phyloP scores from a whole-genome alignment of 2,329 filamentous ascomycete genomes.

The Metarhizium humberi region DNA sequence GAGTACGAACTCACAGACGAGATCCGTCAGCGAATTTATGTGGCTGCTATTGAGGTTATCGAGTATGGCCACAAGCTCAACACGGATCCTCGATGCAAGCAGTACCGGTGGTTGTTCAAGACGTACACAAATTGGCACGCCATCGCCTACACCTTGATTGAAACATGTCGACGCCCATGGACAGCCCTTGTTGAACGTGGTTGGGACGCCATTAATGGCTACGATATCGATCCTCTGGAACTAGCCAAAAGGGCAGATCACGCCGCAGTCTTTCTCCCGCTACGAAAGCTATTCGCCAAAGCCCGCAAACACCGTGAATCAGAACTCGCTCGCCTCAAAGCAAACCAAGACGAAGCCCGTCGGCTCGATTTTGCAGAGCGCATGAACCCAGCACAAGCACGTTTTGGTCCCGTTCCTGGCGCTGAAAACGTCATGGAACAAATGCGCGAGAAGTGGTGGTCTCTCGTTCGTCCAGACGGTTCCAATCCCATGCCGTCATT shows the following conservation, averaged over 20 bases:
- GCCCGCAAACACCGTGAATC: slow-evolving; percentile 41
- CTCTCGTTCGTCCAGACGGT: slow-evolving; percentile 30
- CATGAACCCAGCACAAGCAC: slow-evolving; percentile 30
- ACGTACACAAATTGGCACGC: slow-evolving; percentile 44
- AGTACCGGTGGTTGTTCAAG: slow-evolving; percentile 40
- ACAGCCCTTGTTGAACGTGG: slow-evolving; percentile 40
- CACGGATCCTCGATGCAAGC: slow-evolving; percentile 40
- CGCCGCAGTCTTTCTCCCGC: slow-evolving; percentile 41
- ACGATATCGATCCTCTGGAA: slow-evolving; percentile 30
- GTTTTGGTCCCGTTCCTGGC: slow-evolving; percentile 38
- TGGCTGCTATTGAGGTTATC: slow-evolving; percentile 64
- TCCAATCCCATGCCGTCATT: slow-evolving; percentile 5
- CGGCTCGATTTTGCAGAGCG: slow-evolving; percentile 41
- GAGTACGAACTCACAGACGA: slow-evolving; percentile 49
- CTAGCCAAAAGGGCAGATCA: slow-evolving; percentile 35
- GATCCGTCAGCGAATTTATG: slow-evolving; percentile 58
- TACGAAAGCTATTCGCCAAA: slow-evolving; percentile 44
- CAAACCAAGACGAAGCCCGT: slow-evolving; percentile 37
- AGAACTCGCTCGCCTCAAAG: slow-evolving; percentile 39
- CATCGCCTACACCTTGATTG: slow-evolving; percentile 38
- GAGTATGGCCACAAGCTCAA: slow-evolving; percentile 59
- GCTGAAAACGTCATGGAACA: slow-evolving; percentile 37
- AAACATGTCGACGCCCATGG: slow-evolving; percentile 37
- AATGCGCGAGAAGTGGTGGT: slow-evolving; percentile 39
- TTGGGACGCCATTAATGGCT: slow-evolving; percentile 35